Base-by-base conservation (phyloP, 768 basidiomycete genomes). In the Leccinum obscurum region DNA sequence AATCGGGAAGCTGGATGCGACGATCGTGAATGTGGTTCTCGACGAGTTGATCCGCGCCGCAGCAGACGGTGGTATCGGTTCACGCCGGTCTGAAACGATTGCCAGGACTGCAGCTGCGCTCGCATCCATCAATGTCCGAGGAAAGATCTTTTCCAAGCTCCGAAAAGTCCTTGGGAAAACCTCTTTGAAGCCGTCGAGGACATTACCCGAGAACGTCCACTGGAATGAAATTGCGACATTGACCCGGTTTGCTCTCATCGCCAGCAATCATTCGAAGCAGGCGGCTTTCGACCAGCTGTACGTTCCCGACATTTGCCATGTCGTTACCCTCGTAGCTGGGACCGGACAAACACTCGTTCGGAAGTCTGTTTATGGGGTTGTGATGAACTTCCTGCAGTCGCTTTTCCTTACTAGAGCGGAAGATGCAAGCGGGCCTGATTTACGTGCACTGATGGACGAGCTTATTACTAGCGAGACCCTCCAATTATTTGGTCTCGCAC, bases 151-250 rank as follows among this genome's bases (percentile, higher is more conserved):
- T 55, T 81, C 88, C 11, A 89, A 87, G 66, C 75, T 96, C 56
- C 88, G 93, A 48, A 92, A 89, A 81, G 85, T 86, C 22, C 79
- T 95, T 56, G 85, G 85, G 50, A 92, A 90, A 72, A 85, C 89
- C 4, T 84, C 87, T 32, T 78, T 84, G 9, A 84, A 85, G 62
- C 80, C 84, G 0, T 83, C 88, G 1, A 85, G 78, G 57, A 80
- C 81, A 7, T 78, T 95, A 4, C 77, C 81, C 3, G 87, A 93
- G 49, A 90, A 90, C 69, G 76, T 82, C 2, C 85, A 87, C 62
- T 93, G 91, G 89, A 84, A 81, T 58, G 93, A 94, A 68, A 87
- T 95, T 3, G 88, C 91, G 0, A 88, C 88, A 1, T 77, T 95
- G 39, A 80, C 89, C 41, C 87, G 93, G 5, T 81, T 96, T n/a